A percentile compares a stretch with the other conserved stretches of the same genome.
These are phyloP conservation scores for Leishmania tarentolae DNA, from an alignment of 208 protist genomes.

Conservation along the genomic window DNA sequence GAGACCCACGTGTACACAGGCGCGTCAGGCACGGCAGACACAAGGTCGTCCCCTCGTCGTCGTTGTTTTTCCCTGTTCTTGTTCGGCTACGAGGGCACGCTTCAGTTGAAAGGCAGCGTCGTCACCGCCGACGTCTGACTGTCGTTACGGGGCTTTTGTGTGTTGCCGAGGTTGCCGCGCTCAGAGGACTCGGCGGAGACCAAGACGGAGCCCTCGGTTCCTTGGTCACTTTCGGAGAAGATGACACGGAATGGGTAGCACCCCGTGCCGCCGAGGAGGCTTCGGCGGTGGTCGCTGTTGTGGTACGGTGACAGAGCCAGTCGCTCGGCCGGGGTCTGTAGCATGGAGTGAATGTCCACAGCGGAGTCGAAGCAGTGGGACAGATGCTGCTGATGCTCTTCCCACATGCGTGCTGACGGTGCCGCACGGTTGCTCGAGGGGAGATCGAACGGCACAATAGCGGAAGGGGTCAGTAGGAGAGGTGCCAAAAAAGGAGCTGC, in stretches of 20 bases:
- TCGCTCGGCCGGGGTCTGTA: slow-evolving; percentile 4
- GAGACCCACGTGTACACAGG: no score
- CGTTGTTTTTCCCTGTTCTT: neutral
- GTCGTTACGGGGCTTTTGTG: slow-evolving; percentile 4
- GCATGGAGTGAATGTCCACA: slow-evolving; percentile 3
- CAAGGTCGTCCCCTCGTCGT: neutral
- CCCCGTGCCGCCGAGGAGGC: neutral
- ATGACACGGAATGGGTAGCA: neutral
- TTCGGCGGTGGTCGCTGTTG: neutral
- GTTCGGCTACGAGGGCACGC: neutral
- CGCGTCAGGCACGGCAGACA: neutral
- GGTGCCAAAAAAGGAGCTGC: neutral
- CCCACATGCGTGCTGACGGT: slow-evolving; percentile 26
- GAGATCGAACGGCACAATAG: slow-evolving; percentile 28
- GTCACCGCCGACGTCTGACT: slow-evolving; percentile 12
- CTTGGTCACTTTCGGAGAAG: slow-evolving; percentile 5
- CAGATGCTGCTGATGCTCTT: slow-evolving; percentile 27
- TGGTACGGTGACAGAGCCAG: neutral
- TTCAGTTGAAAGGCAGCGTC: slow-evolving; percentile 19
- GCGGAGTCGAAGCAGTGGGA: slow-evolving; percentile 1
- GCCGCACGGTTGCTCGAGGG: slow-evolving; percentile 26
- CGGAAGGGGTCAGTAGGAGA: slow-evolving; percentile 10
- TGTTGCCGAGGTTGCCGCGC: slow-evolving; percentile 2
- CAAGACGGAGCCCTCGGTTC: neutral
- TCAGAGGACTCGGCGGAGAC: neutral